Base-by-base conservation (phyloP, 208 protist genomes). In the Leishmania gerbilli region DNA sequence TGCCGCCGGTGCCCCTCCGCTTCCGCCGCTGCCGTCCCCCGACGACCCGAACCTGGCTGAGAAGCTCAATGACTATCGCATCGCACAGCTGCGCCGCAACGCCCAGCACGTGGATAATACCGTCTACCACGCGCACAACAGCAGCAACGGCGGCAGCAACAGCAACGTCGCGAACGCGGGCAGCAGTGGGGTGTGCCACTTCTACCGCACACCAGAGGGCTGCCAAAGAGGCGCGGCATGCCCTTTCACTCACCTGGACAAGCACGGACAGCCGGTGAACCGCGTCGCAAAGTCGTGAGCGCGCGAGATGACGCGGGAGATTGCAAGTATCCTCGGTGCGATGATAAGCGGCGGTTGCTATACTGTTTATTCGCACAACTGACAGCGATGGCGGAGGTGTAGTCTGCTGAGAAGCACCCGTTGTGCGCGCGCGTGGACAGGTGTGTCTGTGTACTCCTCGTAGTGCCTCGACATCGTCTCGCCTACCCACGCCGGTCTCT, bases 51-150 rank as follows among this genome's bases (percentile, higher is more conserved):
- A 75, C 77, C 75, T 85, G 31, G 69, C 79, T 4, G 79, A 91
- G 75, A 84, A 87, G 56, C 74, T 88, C 53, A 90, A 96, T 62
- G 88, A 92, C 76, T 96, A 96, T 77, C 87, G 93, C 19, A 87
- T 95, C 37, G 86, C 85, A 31, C 93, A 96, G 81, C 88, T 96
- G 67, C 85, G 90, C 21, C 86, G 89, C 31, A 95, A 95, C 80
- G 90, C 89, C 34, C 88, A 88, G 68, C 91, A 95, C 77, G 87
- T 93, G 34, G 89, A 92, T 79, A 93, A 88, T 74, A 85, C 78
- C 24, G 67, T 88, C 71, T 93, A 84, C 74, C 82, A 83, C 79
- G 47, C 72, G 15, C 53, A 76, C 27, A 77, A 49, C 55, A 47
- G 47, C 31, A 75, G 53, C 60, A 49, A 37, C 42, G 67, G 53